These are phyloP conservation scores for Pythium rishiriense DNA, from an alignment of 352 stramenopile genomes.

Conservation along the genomic window DNA sequence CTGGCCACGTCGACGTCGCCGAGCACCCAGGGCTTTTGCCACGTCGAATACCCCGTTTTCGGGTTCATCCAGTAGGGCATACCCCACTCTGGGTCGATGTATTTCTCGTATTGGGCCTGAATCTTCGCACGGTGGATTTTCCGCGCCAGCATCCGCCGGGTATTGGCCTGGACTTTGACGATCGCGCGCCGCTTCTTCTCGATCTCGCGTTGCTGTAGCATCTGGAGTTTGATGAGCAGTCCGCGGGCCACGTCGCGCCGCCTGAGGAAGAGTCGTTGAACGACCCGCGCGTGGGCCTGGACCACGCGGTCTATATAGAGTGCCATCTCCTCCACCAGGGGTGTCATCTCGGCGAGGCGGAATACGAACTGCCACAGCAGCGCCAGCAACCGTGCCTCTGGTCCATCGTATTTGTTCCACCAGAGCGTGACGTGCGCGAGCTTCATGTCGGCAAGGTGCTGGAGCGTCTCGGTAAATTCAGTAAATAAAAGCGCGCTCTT, in stretches of 20 bases:
- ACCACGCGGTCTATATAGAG: constrained; percentile 30
- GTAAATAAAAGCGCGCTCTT: constrained; percentile 51
- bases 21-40: constrained; percentile 54
- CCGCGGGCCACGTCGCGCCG: constrained; percentile 28
- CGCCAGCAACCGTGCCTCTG: constrained; percentile 40
- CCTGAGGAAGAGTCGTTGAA: constrained; percentile 41
- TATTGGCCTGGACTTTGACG: constrained; percentile 35
- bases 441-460: constrained; percentile 36
- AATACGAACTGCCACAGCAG: constrained; percentile 52
- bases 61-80: constrained; percentile 79
- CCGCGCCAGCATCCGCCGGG: constrained; percentile 38
- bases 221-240: constrained; percentile 28
- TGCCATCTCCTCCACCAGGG: constrained; percentile 20
- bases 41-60: constrained; percentile 62
- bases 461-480: constrained; percentile 42
- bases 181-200: constrained; percentile 27
- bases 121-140: constrained; percentile 33
- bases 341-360: constrained; percentile 29
- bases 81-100: constrained; percentile 58
- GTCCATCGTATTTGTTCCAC: constrained; percentile 48
- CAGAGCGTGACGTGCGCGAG: constrained; percentile 32
- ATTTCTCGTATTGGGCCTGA: constrained; percentile 66
- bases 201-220: constrained; percentile 17
- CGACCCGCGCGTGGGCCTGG: constrained; percentile 21
- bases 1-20: constrained; percentile 51